phyloP scores from a whole-genome alignment of 2,329 filamentous ascomycete genomes.

The Aspergillus novoparasiticus region DNA sequence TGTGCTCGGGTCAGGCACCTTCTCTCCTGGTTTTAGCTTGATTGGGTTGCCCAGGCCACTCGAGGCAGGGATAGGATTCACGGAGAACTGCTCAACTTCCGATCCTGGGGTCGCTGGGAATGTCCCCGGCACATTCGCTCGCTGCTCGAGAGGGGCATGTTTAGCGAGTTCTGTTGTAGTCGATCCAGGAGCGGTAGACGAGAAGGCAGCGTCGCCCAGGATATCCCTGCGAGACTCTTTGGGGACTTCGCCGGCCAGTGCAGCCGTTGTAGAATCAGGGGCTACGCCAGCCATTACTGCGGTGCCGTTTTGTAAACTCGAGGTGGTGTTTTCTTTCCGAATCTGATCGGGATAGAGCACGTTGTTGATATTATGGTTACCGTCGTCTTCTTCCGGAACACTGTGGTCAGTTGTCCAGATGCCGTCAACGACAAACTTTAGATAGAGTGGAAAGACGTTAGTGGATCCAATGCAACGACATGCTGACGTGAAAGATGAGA shows the following conservation, averaged over 20 bases:
- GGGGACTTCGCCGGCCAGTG: conserved; percentile 42
- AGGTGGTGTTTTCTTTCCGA: conserved; percentile 24
- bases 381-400: conserved; percentile 80
- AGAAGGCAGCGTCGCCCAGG: conserved; percentile 55
- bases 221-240: conserved; percentile 30
- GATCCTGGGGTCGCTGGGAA: conserved; percentile 72
- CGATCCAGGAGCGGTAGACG: conserved; percentile 67
- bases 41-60: conserved; percentile 74
- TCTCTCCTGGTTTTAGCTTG: conserved; percentile 75
- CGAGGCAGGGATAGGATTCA: conserved; percentile 63
- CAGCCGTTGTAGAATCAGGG: conserved; percentile 71
- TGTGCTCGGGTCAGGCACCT: conserved; percentile 68
- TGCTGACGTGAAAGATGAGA: conserved; percentile 13
- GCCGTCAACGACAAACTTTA: conserved; percentile 91
- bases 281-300: conserved; percentile 62
- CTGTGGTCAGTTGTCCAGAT: conserved; percentile 83
- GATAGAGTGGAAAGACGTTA: conserved; percentile 15
- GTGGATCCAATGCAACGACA: conserved; percentile 16
- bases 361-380: conserved; percentile 88
- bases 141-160: conserved; percentile 64
- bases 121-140: conserved; percentile 59
- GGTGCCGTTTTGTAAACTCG: conserved; percentile 20
- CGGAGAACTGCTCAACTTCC: conserved; percentile 48
- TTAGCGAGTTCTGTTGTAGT: conserved; percentile 71
- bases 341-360: conserved; percentile 78